Percentiles rank a stretch among this genome's conserved stretches.
Conservation (phyloP, 1,284 basidiomycete species). For the Ceratobasidium sp. region DNA sequence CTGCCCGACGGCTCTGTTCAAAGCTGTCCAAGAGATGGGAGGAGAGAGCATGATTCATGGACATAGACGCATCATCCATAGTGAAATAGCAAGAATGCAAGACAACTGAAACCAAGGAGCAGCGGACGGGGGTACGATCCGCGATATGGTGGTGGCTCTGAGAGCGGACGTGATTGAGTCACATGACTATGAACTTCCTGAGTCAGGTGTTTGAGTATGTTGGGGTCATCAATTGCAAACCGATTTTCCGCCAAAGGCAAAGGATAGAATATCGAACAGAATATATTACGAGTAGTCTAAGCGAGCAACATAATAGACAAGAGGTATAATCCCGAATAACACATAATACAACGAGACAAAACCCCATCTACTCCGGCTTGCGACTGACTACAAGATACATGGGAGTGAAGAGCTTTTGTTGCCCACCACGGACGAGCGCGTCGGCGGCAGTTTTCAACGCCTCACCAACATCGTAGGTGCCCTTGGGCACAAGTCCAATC, state of each 20-base stretch:
- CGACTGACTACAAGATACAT: conserved; percentile 75
- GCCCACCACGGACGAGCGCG: conserved; percentile 83
- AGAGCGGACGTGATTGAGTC: conserved; percentile 22
- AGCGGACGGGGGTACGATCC: conserved; percentile 1
- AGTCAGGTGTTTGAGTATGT: background rate
- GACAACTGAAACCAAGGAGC: background rate
- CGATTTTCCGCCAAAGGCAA: background rate
- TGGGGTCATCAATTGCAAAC: conserved; percentile 7
- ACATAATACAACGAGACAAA: conserved; percentile 24
- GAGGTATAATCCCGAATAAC: conserved; percentile 38
- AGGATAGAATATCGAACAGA: conserved; percentile 14
- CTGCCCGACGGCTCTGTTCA: conserved; percentile 39
- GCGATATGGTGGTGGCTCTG: conserved; percentile 26
- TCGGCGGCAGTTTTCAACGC: conserved; percentile 83
- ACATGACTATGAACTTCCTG: conserved; percentile 19
- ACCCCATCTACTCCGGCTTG: conserved; percentile 60
- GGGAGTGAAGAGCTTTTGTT: conserved; percentile 84
- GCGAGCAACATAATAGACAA: conserved; percentile 11
- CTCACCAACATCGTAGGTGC: conserved; percentile 91
- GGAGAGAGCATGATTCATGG: conserved; percentile 34
- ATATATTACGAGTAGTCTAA: conserved; percentile 30
- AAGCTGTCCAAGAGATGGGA: conserved; percentile 30
- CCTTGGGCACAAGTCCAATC: conserved; percentile 85
- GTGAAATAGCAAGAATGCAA: conserved; percentile 1
- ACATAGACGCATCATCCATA: conserved; percentile 32